phyloP scores from a whole-genome alignment of 805 yeast species.

The Yarrowia sp. region DNA sequence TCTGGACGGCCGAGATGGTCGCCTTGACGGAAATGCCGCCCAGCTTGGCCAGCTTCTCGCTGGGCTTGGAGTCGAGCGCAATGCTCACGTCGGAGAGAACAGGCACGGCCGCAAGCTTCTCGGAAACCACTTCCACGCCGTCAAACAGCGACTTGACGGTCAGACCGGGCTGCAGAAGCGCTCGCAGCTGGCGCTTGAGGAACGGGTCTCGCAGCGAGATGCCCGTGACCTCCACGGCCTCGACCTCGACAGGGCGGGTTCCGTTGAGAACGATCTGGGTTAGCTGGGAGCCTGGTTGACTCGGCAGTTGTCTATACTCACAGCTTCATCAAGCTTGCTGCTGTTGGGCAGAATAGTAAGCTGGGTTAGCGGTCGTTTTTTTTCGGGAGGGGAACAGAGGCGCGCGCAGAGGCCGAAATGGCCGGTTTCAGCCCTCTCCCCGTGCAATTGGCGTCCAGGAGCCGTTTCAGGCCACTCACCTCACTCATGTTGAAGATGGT shows the following conservation, averaged over 20 bases:
- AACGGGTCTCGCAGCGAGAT: slow-evolving; percentile 22
- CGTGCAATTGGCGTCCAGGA: neutral
- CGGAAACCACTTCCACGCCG: slow-evolving; percentile 12
- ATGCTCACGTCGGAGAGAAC: slow-evolving; percentile 22
- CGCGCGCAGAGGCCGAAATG: neutral
- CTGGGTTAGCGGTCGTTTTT: slow-evolving; percentile 17
- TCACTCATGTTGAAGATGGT: slow-evolving; percentile 25
- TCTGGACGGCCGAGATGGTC: slow-evolving; percentile 8
- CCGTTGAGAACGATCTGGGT: slow-evolving; percentile 19
- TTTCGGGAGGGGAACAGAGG: neutral
- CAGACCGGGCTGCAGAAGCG: slow-evolving; percentile 17
- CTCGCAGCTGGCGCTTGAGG: slow-evolving; percentile 20
- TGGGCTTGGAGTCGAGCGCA: slow-evolving; percentile 16
- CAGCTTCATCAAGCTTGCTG: slow-evolving; percentile 26
- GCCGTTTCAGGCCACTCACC: slow-evolving; percentile 15
- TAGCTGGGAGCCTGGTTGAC: neutral
- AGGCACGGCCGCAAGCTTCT: slow-evolving; percentile 11
- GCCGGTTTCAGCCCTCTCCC: neutral
- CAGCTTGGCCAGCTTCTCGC: slow-evolving; percentile 16
- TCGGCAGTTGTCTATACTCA: neutral
- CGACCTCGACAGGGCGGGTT: slow-evolving; percentile 22
- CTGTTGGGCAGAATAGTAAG: slow-evolving; percentile 21
- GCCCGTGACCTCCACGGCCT: slow-evolving; percentile 24
- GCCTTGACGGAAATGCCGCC: slow-evolving; percentile 24
- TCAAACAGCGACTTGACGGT: slow-evolving; percentile 26